phyloP scores from a whole-genome alignment of 495 filamentous ascomycete species.

The Podospora bellae-mahoneyi region DNA sequence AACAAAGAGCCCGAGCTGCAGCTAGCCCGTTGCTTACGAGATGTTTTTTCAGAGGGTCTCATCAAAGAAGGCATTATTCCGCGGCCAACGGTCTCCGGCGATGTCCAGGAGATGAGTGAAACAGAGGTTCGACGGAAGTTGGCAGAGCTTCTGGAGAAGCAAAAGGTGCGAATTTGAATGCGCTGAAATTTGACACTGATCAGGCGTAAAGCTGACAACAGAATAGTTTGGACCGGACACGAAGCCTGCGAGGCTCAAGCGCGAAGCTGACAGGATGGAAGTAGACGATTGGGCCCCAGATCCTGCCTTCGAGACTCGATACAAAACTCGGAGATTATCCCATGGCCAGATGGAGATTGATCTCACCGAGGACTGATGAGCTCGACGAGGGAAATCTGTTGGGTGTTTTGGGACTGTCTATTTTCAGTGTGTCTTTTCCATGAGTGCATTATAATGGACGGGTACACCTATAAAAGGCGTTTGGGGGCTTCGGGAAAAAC shows the following conservation, averaged over 20 bases:
- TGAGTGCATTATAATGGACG: not conserved
- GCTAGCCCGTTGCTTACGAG: not conserved
- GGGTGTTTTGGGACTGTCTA: not conserved
- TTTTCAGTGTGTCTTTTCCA: too few relatives aligned
- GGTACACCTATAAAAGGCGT: not conserved
- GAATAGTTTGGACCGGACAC: not conserved
- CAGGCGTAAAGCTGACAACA: not conserved
- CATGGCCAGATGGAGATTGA: not conserved
- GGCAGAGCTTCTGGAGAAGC: not conserved
- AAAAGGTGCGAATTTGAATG: not conserved
- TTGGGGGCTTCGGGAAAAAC: not conserved
- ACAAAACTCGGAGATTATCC: not conserved
- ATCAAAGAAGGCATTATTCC: constrained; percentile 9
- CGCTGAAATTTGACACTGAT: not conserved
- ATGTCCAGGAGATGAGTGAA: constrained; percentile 4
- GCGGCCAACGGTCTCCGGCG: not conserved
- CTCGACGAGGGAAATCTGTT: not conserved
- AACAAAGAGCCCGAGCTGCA: not conserved
- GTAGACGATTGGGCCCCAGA: not conserved
- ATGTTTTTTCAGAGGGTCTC: constrained; percentile 14
- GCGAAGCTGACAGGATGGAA: not conserved
- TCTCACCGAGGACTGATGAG: not conserved
- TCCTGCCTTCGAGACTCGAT: not conserved
- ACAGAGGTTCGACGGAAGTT: constrained; percentile 6
- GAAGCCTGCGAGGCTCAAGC: not conserved